phyloP scores from a whole-genome alignment of 306 rosid genomes.

The Malus domestica region DNA sequence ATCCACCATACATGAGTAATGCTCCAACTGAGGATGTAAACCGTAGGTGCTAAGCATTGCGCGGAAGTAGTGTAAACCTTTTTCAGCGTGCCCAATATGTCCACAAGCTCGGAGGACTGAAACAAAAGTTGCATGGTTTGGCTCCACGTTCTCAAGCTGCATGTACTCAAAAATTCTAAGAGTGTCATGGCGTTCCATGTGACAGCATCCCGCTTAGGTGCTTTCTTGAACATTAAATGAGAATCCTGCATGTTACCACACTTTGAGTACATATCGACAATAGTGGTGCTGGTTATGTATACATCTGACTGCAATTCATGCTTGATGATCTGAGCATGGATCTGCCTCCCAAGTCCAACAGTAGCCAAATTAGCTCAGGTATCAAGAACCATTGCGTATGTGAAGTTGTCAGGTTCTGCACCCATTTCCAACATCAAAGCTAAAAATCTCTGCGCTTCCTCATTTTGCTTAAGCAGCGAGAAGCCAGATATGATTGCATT shows the following conservation, averaged over 20 bases:
- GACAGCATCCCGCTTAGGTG: slow-evolving; percentile 36
- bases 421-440: not conserved
- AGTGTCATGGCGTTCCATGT: not conserved
- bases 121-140: not conserved
- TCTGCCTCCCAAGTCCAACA: not conserved
- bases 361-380: not conserved
- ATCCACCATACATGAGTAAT: not conserved
- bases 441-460: not conserved
- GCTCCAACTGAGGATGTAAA: not conserved
- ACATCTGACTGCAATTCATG: not conserved
- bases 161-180: not conserved
- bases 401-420: not conserved
- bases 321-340: not conserved
- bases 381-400: not conserved
- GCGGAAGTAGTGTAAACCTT: not conserved
- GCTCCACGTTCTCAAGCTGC: not conserved
- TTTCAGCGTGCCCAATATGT: not conserved
- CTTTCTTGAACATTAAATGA: not conserved
- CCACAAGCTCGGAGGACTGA: not conserved
- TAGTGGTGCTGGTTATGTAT: not conserved
- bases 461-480: slow-evolving; percentile 26
- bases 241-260: not conserved
- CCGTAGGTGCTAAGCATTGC: not conserved
- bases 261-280: not conserved
- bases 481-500: not conserved